phyloP scores from a whole-genome alignment of 2,329 filamentous ascomycete species.

The Purpureocillium takamizusanense region DNA sequence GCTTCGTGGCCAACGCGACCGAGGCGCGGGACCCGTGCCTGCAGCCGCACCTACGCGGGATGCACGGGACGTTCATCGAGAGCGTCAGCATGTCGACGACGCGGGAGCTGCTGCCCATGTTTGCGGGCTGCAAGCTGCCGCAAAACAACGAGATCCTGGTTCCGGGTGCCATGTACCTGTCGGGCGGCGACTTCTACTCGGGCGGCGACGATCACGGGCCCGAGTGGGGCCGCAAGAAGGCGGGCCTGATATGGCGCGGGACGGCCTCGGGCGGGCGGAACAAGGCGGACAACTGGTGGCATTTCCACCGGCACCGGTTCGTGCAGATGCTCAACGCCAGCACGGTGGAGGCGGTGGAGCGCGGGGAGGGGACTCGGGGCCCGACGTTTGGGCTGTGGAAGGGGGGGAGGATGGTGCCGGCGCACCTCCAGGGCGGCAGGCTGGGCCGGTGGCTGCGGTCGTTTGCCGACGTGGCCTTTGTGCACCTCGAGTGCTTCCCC shows the following conservation, averaged over 20 bases:
- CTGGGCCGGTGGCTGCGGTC: not conserved
- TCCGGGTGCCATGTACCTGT: slow-evolving; percentile 56
- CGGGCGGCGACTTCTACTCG: slow-evolving; percentile 47
- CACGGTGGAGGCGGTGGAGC: slow-evolving; percentile 12
- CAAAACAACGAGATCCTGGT: slow-evolving; percentile 58
- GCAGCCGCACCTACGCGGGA: slow-evolving; percentile 39
- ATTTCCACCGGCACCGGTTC: slow-evolving; percentile 64
- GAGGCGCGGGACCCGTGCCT: slow-evolving; percentile 48
- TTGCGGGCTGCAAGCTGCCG: slow-evolving; percentile 53
- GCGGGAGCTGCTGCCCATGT: slow-evolving; percentile 48
- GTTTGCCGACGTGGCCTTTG: not conserved
- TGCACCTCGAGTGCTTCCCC: not conserved
- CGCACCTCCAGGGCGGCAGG: not conserved
- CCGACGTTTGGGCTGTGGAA: not conserved
- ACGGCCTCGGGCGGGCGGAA: slow-evolving; percentile 52
- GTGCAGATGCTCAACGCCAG: slow-evolving; percentile 61
- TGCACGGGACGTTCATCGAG: slow-evolving; percentile 50
- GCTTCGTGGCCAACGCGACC: slow-evolving; percentile 50
- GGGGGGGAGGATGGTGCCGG: not conserved
- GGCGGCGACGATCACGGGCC: slow-evolving; percentile 46
- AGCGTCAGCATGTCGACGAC: slow-evolving; percentile 42
- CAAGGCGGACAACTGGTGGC: slow-evolving; percentile 49
- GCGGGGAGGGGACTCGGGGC: not conserved
- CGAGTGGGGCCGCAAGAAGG: slow-evolving; percentile 47
- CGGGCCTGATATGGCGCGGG: slow-evolving; percentile 54